Evolutionary conservation across 805 yeast genomes (phyloP), one percentile per base, ranked within the genome.

Genomic region (Zygosaccharomyces siamensis): DNA sequence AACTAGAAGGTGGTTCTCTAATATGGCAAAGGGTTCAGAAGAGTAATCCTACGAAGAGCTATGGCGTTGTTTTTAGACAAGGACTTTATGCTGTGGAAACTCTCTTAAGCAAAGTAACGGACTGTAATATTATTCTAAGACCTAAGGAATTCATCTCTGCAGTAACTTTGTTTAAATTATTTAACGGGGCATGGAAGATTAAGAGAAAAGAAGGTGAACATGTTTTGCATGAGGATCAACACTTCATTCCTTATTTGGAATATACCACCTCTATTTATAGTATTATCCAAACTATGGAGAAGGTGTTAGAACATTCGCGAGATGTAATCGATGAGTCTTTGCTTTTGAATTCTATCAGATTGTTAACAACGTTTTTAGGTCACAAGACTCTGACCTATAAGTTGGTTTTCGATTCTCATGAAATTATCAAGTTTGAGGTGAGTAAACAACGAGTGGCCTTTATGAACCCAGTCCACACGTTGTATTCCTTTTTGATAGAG

Each of bases 141-240:
- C 63, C 68, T n/a, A 63, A 67, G 20, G 72, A 69, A 45, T 60
- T 82, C 37, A 60, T 68, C 7, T 62, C 75, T 30, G 47, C 81
- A 1, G 61, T 79, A 2, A 61, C 74, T 8, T 67, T 81, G n/a
- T 68, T 81, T 24, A 72, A 76, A 46, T 61, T 71, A 14, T 83
- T 80, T 60, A 85, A 83, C 57, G 80, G 83, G 21, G 76, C 77
- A 35, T 78, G 78, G 72, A 71, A 75, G 23, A 65, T 83, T 26
- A 71, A 63, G 48, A 73, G 89, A 50, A 82, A 81, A 52, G 72
- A 72, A 39, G 92, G 89, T 8, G 83, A 81, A 6, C 92, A 85
- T 66, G 86, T 84, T 27, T 77, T 78, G 47, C 72, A 71, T 45
- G 89, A 84, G 57, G 71, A 72, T 36, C 69, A 69, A 26, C 78